These are phyloP conservation scores for Aureobasidium melanogenum DNA, from an alignment of 2,329 filamentous ascomycete genomes.

Conservation along the genomic window DNA sequence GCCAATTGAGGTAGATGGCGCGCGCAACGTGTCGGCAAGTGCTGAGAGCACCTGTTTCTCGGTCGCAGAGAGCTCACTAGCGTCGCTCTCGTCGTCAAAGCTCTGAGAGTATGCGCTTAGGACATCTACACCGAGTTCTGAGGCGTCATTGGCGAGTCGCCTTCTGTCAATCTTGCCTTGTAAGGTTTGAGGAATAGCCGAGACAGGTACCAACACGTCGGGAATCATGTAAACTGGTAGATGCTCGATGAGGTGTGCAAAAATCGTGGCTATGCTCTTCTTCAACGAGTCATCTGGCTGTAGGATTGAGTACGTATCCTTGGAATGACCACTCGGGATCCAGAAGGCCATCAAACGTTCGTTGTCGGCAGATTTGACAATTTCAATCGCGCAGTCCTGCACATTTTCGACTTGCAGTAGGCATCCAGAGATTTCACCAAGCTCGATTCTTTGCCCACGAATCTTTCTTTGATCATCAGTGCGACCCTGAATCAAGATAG, in stretches of 20 bases:
- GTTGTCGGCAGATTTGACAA: constrained; percentile 38
- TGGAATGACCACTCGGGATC: constrained; percentile 35
- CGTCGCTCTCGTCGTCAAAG: constrained; percentile 24
- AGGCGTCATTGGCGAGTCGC: constrained; percentile 42
- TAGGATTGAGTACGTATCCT: constrained; percentile 29
- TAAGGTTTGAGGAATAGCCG: constrained; percentile 58
- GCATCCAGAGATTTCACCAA: constrained; percentile 62
- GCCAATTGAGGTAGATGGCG: constrained; percentile 41
- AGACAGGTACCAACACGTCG: constrained; percentile 61
- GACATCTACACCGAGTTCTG: constrained; percentile 34
- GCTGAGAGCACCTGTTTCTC: constrained; percentile 50
- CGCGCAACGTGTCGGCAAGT: constrained; percentile 43
- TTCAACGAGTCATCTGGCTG: constrained; percentile 25
- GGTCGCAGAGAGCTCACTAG: constrained; percentile 41
- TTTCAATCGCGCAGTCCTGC: constrained; percentile 55
- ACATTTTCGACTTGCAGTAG: constrained; percentile 47
- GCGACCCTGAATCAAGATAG: constrained; percentile 62
- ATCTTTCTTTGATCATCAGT: constrained; percentile 76
- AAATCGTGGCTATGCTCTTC: constrained; percentile 38
- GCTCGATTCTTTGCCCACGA: constrained; percentile 69
- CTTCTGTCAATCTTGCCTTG: constrained; percentile 66
- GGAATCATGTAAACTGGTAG: constrained; percentile 76
- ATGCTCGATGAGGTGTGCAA: constrained; percentile 43
- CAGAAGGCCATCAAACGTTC: constrained; percentile 63
- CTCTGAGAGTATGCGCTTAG: constrained; percentile 35